Percentiles rank a stretch among this genome's conserved stretches.
phyloP scores from a whole-genome alignment of 2,329 filamentous ascomycete genomes.

The Epichloe gansuensis region DNA sequence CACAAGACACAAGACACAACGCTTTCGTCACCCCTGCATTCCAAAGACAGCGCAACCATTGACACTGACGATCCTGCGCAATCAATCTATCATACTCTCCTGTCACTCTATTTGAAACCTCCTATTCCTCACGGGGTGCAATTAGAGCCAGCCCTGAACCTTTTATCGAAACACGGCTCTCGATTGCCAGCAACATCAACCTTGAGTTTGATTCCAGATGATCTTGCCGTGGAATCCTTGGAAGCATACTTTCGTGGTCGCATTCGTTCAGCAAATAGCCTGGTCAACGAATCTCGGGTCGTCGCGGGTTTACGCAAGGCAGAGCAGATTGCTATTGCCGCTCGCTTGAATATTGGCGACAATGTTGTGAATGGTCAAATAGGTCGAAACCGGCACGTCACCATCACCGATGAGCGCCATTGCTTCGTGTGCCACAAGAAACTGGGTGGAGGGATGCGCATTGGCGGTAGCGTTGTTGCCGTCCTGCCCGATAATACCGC shows the following conservation, averaged over 20 bases:
- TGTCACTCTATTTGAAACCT: conserved; percentile 80
- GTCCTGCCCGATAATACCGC: conserved; percentile 75
- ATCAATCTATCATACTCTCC: conserved; percentile 83
- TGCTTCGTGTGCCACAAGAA: conserved; percentile 91
- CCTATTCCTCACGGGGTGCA: conserved; percentile 58
- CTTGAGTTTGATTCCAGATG: conserved; percentile 70
- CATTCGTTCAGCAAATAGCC: conserved; percentile 72
- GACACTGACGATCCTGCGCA: conserved; percentile 40
- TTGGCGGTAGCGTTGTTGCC: conserved; percentile 82
- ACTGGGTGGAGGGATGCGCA: conserved; percentile 69
- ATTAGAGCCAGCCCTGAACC: conserved; percentile 65
- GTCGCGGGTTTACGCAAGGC: conserved; percentile 65
- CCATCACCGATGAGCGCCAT: conserved; percentile 75
- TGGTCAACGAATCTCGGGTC: conserved; percentile 69
- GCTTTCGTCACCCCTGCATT: conserved; percentile 20
- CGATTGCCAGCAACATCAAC: conserved; percentile 80
- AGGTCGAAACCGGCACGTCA: conserved; percentile 52
- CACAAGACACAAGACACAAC: conserved; percentile 47
- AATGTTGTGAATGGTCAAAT: conserved; percentile 38
- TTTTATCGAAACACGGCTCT: conserved; percentile 87
- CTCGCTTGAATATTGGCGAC: conserved; percentile 60
- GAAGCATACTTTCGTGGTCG: conserved; percentile 86
- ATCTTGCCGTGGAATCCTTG: conserved; percentile 64
- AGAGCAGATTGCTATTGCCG: conserved; percentile 65
- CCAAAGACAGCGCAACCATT: conserved; percentile 19